phyloP scores from a whole-genome alignment of 768 basidiomycete species.

The Rhodocollybia butyracea region DNA sequence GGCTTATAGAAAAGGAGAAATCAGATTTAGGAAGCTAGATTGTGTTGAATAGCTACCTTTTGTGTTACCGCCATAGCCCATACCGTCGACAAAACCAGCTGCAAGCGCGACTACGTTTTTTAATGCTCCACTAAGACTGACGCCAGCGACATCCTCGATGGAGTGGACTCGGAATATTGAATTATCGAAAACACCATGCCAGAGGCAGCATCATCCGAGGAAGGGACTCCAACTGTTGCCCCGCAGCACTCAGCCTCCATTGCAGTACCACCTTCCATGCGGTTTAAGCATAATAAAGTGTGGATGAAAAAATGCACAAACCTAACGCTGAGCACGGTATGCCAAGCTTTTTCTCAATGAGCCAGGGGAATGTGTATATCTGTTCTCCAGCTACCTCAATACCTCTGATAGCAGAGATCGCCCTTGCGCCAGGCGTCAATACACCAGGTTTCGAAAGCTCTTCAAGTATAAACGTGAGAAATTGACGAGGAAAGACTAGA shows the following conservation, averaged over 20 bases:
- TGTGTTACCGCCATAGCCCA: conserved; percentile 12
- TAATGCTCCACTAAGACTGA: conserved; percentile 13
- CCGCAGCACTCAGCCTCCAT: conserved; percentile 14
- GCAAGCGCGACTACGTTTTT: conserved; percentile 13
- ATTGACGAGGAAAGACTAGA: conserved; percentile 12
- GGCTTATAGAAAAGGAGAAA: not conserved
- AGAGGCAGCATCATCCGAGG: conserved; percentile 13
- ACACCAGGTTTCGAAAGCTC: conserved; percentile 10
- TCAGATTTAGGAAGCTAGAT: not conserved
- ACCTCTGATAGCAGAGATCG: conserved; percentile 14
- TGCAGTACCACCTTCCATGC: conserved; percentile 5
- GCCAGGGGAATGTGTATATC: conserved; percentile 11
- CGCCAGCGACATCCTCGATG: conserved; percentile 14
- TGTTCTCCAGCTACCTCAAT: conserved; percentile 10
- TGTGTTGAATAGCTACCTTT: not conserved
- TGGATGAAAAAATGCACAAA: not conserved
- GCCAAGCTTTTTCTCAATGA: conserved; percentile 12
- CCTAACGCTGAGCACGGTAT: conserved; percentile 12
- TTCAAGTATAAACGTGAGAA: conserved; percentile 11
- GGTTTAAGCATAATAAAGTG: not conserved
- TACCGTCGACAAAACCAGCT: conserved; percentile 13
- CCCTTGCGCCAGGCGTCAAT: conserved; percentile 3
- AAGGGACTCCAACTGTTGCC: conserved; percentile 13
- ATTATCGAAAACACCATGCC: conserved; percentile 15
- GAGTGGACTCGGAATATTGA: conserved; percentile 13